Percentiles rank a stretch among this genome's conserved stretches.
phyloP scores from a whole-genome alignment of 768 basidiomycete genomes.

The Dacryopinax primogenitus region DNA sequence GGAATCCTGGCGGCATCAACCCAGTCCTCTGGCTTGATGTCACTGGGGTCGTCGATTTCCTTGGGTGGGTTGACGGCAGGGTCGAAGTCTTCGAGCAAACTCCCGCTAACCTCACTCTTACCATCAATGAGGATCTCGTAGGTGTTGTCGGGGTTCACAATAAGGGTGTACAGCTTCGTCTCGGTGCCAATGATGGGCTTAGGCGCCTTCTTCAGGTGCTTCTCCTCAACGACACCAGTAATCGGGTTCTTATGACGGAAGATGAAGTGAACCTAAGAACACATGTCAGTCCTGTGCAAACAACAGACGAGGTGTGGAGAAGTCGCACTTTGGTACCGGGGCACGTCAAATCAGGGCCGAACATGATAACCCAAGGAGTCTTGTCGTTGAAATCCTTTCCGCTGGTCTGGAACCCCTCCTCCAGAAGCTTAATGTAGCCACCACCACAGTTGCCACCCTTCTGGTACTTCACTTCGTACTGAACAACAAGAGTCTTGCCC shows the following conservation, averaged over 20 bases:
- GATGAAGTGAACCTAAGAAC: conserved; percentile 82
- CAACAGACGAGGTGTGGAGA: background rate
- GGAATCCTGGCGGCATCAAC: conserved; percentile 78
- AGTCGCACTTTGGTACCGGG: conserved; percentile 71
- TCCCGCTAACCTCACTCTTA: conserved; percentile 63
- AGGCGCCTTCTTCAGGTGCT: conserved; percentile 76
- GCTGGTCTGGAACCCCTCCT: conserved; percentile 85
- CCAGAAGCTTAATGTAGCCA: conserved; percentile 93
- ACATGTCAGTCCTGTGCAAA: background rate
- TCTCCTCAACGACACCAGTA: conserved; percentile 90
- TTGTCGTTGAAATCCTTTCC: conserved; percentile 89
- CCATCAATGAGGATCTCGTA: conserved; percentile 87
- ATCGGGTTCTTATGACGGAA: conserved; percentile 95
- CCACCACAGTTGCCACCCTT: conserved; percentile 98
- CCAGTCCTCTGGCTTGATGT: conserved; percentile 85
- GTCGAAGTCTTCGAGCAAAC: conserved; percentile 82
- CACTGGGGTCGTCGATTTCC: conserved; percentile 88
- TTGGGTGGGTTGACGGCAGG: conserved; percentile 84
- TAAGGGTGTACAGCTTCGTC: conserved; percentile 88
- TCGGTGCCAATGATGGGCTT: conserved; percentile 77
- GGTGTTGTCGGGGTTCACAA: conserved; percentile 87
- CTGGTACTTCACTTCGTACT: conserved; percentile 99
- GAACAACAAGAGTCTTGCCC: conserved; percentile 78
- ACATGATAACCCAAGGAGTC: conserved; percentile 93
- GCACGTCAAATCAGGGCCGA: conserved; percentile 90